Conservation (phyloP, 2,329 filamentous ascomycete genomes). For the Diaporthe eres region DNA sequence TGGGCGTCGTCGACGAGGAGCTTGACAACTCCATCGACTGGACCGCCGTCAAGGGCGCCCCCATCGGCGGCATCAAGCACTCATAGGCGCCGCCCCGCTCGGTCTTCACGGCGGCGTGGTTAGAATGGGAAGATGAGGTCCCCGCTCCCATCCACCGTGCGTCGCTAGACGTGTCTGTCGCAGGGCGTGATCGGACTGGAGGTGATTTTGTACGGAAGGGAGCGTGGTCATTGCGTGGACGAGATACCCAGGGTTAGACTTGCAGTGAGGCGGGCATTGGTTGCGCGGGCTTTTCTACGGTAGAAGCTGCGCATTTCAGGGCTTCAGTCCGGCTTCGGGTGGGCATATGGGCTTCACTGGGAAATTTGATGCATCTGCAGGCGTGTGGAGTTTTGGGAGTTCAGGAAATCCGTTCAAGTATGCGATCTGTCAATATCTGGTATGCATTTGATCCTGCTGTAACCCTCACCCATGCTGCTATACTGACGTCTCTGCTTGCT, state of each 20-base stretch:
- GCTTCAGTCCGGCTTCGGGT: slow-evolving; percentile 8
- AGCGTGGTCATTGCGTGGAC: slow-evolving; percentile 29
- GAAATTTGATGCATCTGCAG: slow-evolving; percentile 35
- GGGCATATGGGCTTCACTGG: slow-evolving; percentile 25
- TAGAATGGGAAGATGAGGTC: background rate
- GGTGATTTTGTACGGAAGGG: background rate
- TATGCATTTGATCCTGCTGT: background rate
- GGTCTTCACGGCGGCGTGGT: background rate
- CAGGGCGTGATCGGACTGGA: background rate
- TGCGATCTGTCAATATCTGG: slow-evolving; percentile 8
- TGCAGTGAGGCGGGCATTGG: slow-evolving; percentile 10
- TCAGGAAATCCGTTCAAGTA: background rate
- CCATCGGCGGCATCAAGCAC: slow-evolving; percentile 90
- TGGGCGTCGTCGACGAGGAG: slow-evolving; percentile 90
- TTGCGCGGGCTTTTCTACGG: slow-evolving; percentile 11
- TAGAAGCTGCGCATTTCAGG: background rate
- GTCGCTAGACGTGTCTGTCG: background rate
- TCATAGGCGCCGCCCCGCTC: slow-evolving; percentile 50
- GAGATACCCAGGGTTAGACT: slow-evolving; percentile 39
- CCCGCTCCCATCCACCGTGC: background rate
- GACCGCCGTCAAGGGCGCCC: slow-evolving; percentile 87
- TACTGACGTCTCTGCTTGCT: background rate
- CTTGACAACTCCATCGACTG: slow-evolving; percentile 94
- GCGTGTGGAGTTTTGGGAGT: slow-evolving; percentile 38
- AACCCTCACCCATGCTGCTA: background rate